Evolutionary conservation across 2,329 filamentous ascomycete species (phyloP).

Genomic region (Talaromyces islandicus): DNA sequence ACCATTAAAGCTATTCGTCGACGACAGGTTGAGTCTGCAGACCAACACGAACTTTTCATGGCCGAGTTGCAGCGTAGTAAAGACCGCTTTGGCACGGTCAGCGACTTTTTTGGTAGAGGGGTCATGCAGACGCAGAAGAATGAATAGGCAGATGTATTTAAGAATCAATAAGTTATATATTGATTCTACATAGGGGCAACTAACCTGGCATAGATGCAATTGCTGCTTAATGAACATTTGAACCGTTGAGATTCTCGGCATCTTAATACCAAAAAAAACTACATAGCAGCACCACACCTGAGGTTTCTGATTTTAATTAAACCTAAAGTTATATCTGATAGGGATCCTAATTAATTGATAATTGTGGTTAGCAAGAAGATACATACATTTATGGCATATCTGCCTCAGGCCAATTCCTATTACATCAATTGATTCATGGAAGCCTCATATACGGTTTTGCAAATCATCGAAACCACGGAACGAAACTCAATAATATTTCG

Average conservation of each 20-base stretch:
- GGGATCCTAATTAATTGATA: no score
- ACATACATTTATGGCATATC: no score
- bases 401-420: no score
- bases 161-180: background rate
- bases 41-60: slow-evolving; percentile 82
- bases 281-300: no score
- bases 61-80: slow-evolving; percentile 69
- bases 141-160: slow-evolving; percentile 17
- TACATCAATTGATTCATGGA: no score
- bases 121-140: slow-evolving; percentile 61
- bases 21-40: slow-evolving; percentile 79
- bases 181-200: background rate
- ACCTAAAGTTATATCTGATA: no score
- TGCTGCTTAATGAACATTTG: background rate
- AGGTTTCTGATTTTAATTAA: no score
- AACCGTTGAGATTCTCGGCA: background rate
- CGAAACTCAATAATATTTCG: background rate
- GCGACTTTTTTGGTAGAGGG: slow-evolving; percentile 90
- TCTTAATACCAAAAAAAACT: background rate
- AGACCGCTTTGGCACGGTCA: slow-evolving; percentile 83
- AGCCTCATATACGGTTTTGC: no score
- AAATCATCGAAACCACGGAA: no score
- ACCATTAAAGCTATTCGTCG: slow-evolving; percentile 82
- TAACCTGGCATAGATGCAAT: background rate
- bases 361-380: no score